These are phyloP conservation scores for Penicillium angulare DNA, from an alignment of 495 filamentous ascomycete genomes.

Conservation along the genomic window DNA sequence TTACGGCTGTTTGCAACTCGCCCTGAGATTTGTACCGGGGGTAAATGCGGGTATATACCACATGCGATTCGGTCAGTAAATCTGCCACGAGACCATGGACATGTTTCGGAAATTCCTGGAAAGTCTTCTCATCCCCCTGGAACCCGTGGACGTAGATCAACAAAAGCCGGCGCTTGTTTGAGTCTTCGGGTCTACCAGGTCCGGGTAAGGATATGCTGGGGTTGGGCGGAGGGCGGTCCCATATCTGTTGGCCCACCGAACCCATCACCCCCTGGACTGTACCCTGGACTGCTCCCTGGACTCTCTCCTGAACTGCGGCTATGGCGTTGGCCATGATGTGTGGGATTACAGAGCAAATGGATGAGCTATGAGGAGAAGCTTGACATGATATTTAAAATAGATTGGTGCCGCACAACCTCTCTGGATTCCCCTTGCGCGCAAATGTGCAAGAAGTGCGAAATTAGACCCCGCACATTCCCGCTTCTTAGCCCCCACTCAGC, in stretches of 20 bases:
- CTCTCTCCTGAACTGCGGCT: too few relatives aligned
- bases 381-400: background rate
- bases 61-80: constrained; percentile 66
- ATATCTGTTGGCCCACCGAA: background rate
- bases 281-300: too few relatives aligned
- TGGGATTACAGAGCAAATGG: too few relatives aligned
- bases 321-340: too few relatives aligned
- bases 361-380: background rate
- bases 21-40: constrained; percentile 85
- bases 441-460: too few relatives aligned
- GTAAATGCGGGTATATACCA: constrained; percentile 88
- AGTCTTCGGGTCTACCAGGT: constrained; percentile 1
- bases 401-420: background rate
- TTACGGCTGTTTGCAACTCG: constrained; percentile 66
- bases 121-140: constrained; percentile 86
- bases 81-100: constrained; percentile 75
- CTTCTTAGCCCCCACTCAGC: too few relatives aligned
- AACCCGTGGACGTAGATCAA: constrained; percentile 91
- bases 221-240: background rate
- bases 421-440: too few relatives aligned
- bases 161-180: constrained; percentile 58
- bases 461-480: background rate
- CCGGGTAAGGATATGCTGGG: constrained; percentile 18
- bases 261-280: background rate
- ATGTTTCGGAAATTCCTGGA: constrained; percentile 83